Base-by-base conservation (phyloP, 148 eudicot genomes). In the Amaranthus cruentus region DNA sequence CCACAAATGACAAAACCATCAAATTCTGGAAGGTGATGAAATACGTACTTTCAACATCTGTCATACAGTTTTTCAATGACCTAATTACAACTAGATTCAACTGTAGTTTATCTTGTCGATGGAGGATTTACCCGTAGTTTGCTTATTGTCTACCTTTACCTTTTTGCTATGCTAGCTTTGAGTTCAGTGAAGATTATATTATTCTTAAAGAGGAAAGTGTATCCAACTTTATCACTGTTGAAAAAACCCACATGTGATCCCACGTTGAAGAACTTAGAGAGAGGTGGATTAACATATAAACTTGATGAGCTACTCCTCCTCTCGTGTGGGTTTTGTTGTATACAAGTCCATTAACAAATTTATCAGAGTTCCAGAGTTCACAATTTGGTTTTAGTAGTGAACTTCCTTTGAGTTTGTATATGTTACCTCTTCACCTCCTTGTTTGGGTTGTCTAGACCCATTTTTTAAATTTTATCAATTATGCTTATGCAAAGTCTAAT, bases 1-100 rank as follows among this genome's bases (percentile, higher is more conserved):
- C 97, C 38, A 92, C 99, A 65, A 95, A 95, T 77, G 97, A 95
- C 77, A 95, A 91, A 79, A 95, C 99, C 65, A 91, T 95, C 21
- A 95, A 95, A 72, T 91, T 75, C 82, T 91, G 98, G 98, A 95
- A 95, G 97, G 99, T 95, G 82, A 42, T 28, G 73, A 15, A 51
- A 47, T 14, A 38, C 14, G 47, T 44, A 21, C 55, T 47, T 53
- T 18, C 64, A 7, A 55, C 9, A 47, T 75, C 13, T 68, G 9
- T 56, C 71, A 66, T 64, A 54, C 28, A 18, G 9, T 52, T 47
- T 57, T 15, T n/a, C 55, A 47, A 43, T 43, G 14, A 62, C 15
- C 53, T 21, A 4, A 49, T 4, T 73, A 15, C 50, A 50, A 50
- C 12, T 62, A 66, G 38, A 60, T 28, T 60, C 42, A 59, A 18